Base-by-base conservation (phyloP, 2,329 filamentous ascomycete species). In the Talaromyces sp. region DNA sequence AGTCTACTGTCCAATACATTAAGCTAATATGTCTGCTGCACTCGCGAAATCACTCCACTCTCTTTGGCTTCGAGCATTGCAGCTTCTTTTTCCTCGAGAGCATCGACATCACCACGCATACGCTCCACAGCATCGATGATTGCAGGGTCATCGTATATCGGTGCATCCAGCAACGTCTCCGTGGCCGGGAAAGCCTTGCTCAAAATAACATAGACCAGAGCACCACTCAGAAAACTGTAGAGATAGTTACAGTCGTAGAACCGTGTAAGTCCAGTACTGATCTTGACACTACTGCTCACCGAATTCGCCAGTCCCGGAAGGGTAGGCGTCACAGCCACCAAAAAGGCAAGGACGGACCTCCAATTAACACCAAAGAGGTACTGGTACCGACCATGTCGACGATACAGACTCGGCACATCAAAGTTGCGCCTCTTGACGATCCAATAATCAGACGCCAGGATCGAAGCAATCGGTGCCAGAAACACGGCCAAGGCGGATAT, bases 321-420 rank as follows among this genome's bases (percentile, higher is more conserved):
- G 59, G 63, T 73, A 66, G 63, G 74, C 63, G 21, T 71, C 67
- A 64, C 72, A 12, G 73, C 74, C 8, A 77, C 70, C 16, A 74
- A 68, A 67, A 77, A 74, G 4, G 73, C 72, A 4, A 68, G 66
- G 3, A 68, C 66, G 33, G 75, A 74, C 7, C 69, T 67, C 63
- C 70, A 67, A 60, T 77, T 77, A 59, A 70, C 66, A 25, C 76
- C 75, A 11, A 23, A 40, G 3, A 63, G 54, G 52, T 59, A 79
- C 44, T 73, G 71, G 65, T 80, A 80, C 60, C 75, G 76, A 58
- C 79, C 78, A 37, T 72, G 66, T 4, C 76, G 76, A 59, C 76
- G 70, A 69, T 81, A 82, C 46, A 81, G 68, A 14, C 74, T 77
- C 1, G 75, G 76, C 23, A 80, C 73, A 65, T 81, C 77, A 64